Base-by-base conservation (phyloP, 1,284 basidiomycete species). In the Cystobasidium pallidum region DNA sequence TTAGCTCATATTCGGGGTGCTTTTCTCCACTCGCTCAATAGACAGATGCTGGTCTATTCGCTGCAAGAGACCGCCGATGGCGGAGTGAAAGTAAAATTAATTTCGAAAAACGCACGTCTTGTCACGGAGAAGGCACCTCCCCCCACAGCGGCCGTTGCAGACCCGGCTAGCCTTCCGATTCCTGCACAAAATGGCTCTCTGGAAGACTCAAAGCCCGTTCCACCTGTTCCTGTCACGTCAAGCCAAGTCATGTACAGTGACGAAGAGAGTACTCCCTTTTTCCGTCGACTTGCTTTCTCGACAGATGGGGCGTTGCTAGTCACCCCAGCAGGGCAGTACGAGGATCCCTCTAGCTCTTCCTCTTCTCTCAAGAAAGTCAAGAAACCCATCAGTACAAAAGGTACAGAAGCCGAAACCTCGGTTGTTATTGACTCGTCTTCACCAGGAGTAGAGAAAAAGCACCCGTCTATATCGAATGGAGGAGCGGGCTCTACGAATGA, bases 241-340 rank as follows among this genome's bases (percentile, higher is more conserved):
- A 86, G 79, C 65, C 81, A 82, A 72, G 76, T 86, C 73, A 83
- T 99, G 30, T 99, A 98, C 78, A 94, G 94, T 52, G 95, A 99
- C 80, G 94, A 98, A 81, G 91, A 89, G 77, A 93, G 88, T 78
- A 94, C 92, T 2, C 93, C 95, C 76, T 99, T 99, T 84, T 99
- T 98, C 85, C 86, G 96, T 34, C 86, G 95, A 32, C 83, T 99
- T 67, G 89, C 89, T 3, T 99, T 97, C 82, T 94, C 92, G 72
- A 92, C 95, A 1, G 95, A 99, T 80, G 95, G 96, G 0, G 91
- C 88, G 10, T 83, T 99, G 59, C 85, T 99, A 24, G 84, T 97
- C 75, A 98, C 96, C 0, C 95, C 96, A 0, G 94, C 94, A 1
- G 95, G 96, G 0, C 90, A 96, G 79, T 97, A 96, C 78, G 93